Base-by-base conservation (phyloP, 306 rosid species). In the Dalbergia cochinchinensis region DNA sequence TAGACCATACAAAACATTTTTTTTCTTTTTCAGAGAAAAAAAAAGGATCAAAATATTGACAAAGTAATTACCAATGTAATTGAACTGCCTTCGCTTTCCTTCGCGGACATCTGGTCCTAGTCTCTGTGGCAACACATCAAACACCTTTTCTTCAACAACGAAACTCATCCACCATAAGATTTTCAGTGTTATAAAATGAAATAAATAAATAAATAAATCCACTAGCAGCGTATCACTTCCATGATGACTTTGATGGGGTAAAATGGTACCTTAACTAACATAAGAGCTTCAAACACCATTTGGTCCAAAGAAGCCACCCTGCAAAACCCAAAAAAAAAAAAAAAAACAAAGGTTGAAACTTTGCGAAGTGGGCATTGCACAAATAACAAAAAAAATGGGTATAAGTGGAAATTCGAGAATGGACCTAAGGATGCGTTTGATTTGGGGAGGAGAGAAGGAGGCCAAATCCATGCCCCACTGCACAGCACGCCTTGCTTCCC, bases 31-130 rank as follows among this genome's bases (percentile, higher is more conserved):
- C 1, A 5, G 3, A 44, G 50, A 44, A 54, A 16, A 7, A 54
- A 55, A 45, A n/a, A n/a, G n/a, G n/a, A 74, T 61, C 11, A 55
- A 79, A 19, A 51, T n/a, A 13, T 8, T 3, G 3, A 11, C 12
- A 39, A 61, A 59, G 44, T 48, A 55, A 26, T 48, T 87, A 96
- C 99, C 99, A 10, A 93, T 90, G 87, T 96, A 93, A 90, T 78
- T 93, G 87, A 88, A 91, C 84, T 93, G 99, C 87, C 99, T 85
- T 22, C 98, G 87, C 80, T 84, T 91, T 83, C 96, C 98, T 93
- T 95, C 98, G 3, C 99, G 97, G 16, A 95, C 96, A 86, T 91
- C 97, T 11, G 90, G 86, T 12, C 96, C 91, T 31, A 91, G 55
- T 88, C 80, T 90, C 98, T 96, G 91, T 22, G 87, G 63, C 91